Evolutionary conservation across 768 basidiomycete species (phyloP).

Genomic region (Paxillus ammoniavirescens): DNA sequence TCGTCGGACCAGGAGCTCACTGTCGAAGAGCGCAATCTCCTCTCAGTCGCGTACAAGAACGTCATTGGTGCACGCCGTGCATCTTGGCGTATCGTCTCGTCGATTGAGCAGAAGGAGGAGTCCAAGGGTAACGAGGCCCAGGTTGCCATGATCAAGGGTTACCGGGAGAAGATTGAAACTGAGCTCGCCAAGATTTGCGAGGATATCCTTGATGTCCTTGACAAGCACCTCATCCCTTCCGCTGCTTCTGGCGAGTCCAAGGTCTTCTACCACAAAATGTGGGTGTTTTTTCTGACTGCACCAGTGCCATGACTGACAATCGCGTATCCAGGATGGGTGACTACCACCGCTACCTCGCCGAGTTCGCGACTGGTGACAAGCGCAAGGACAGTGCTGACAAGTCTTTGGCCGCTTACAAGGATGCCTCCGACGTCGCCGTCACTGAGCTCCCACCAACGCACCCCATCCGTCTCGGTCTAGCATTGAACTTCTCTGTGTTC

Average conservation of each 20-base stretch:
- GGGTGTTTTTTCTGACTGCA: conserved; percentile 26
- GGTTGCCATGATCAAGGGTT: conserved; percentile 95
- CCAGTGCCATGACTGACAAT: conserved; percentile 10
- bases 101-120: conserved; percentile 99
- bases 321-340: conserved; percentile 84
- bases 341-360: conserved; percentile 98
- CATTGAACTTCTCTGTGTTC: conserved; percentile 99
- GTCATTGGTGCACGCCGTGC: conserved; percentile 98
- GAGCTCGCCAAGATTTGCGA: conserved; percentile 98
- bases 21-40: conserved; percentile 96
- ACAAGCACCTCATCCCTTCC: conserved; percentile 96
- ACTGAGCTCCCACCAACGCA: conserved; percentile 95
- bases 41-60: conserved; percentile 99
- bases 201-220: conserved; percentile 95
- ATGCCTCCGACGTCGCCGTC: conserved; percentile 94
- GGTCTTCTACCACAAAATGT: conserved; percentile 99
- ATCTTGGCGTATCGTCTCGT: conserved; percentile 97
- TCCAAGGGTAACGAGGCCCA: conserved; percentile 96
- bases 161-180: conserved; percentile 96
- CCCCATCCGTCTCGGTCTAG: conserved; percentile 97
- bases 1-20: conserved; percentile 98
- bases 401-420: conserved; percentile 96
- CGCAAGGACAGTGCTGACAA: conserved; percentile 97
- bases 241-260: conserved; percentile 96
- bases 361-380: conserved; percentile 97